Base-by-base conservation (phyloP, 495 filamentous ascomycete genomes). In the Friedmanniomyces simplex region DNA sequence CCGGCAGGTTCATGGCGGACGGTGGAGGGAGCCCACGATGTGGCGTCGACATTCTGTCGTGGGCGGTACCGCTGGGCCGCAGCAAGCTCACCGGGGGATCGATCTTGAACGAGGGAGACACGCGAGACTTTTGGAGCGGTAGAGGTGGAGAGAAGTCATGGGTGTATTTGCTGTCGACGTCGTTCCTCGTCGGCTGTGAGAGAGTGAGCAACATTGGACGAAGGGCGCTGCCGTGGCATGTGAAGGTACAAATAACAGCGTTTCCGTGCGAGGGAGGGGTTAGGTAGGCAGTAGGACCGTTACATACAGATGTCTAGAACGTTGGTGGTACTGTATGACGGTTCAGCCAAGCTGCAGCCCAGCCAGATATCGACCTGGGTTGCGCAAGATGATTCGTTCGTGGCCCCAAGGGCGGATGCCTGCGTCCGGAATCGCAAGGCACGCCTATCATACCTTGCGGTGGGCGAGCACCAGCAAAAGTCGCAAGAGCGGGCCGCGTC, bases 1-100 rank as follows among this genome's bases (percentile, higher is more conserved):
- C 69, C 25, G 72, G 71, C 65, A 86, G 46, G 65, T 82, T 80
- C 82, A 89, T 83, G 69, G 82, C 82, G 68, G 81, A 79, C 70
- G 84, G 86, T 55, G 79, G 83, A 68, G 86, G 86, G 74, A 89
- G 73, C 67, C 82, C 82, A 70, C 86, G 80, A 74, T 88, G 86
- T 72, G 83, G 80, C 67, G 78, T 82, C 64, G 82, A 79, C 84
- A 88, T 87, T 70, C 70, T 67, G 54, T 56, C 51, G 37, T 48
- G 28, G 3, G 28, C 20, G 47, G 64, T 57, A 56, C 58, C 59
- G 65, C 68, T 68, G 65, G 55, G 67, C 64, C 68, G 73, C 67
- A 72, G 66, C 66, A 67, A 52, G 57, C 60, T 68, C 70, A 66
- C 37, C n/a, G 61, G 69, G 70, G 66, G 75, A 67, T 76, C 76